Base-by-base conservation (phyloP, 2,329 filamentous ascomycete genomes). In the Periconia sp. region DNA sequence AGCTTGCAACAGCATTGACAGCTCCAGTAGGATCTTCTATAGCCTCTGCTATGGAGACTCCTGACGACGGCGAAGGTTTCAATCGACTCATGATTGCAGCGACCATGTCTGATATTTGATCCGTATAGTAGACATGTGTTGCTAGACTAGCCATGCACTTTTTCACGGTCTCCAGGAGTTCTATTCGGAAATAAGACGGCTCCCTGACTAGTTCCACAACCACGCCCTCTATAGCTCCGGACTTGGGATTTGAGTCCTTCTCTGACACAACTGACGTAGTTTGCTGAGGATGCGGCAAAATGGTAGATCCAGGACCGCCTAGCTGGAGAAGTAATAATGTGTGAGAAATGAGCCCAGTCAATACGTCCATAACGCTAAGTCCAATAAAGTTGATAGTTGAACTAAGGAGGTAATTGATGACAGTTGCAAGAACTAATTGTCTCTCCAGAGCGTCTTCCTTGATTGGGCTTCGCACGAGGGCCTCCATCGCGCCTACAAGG, bases 31-130 rank as follows among this genome's bases (percentile, higher is more conserved):
- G 77, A 48, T 82, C 76, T 32, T 77, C 73, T 25, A 79, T 78
- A 4, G 77, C 77, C 22, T 75, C 72, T 4, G 74, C 74, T 11
- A 70, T 62, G 4, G 76, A 62, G 11, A 75, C 66, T 12, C 74
- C 73, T 3, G 78, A 73, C 26, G 60, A 55, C 13, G 68, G 63
- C 9, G 76, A 73, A 3, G 91, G 89, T 68, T 88, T 94, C 21
- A 97, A 78, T 15, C 90, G 86, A 21, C 82, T 74, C 12, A 97
- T 74, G 31, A 97, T 86, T 1, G 89, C 84, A 15, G 85, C 81
- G 37, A 96, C 84, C 90, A 97, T 96, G 69, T 99, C 94, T 1
- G 88, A 85, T 41, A 97, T 89, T 69, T 99, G 94, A 58, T 97
- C 92, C 2, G 89, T 89, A 66, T 99, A 99, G 74, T 99, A 99